phyloP scores from a whole-genome alignment of 73 alveolate species.

The Tetrahymena borealis region DNA sequence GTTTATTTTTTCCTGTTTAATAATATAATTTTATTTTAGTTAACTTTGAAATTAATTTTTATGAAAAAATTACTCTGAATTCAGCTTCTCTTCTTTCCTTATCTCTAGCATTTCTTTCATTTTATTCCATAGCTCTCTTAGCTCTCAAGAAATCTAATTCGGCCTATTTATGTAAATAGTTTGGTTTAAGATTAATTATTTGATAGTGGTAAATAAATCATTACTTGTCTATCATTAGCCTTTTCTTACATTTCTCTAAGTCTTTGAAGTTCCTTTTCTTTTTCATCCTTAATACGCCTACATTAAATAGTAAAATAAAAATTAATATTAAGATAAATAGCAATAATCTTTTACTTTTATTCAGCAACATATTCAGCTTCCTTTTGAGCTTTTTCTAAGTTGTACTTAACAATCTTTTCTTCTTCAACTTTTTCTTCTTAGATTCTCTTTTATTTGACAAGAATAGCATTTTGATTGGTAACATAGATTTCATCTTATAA shows the following conservation, averaged over 20 bases:
- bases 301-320: not conserved
- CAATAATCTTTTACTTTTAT: constrained; percentile 6
- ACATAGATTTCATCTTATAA: constrained; percentile 68
- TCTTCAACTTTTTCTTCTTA: constrained; percentile 76
- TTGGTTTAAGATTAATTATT: not conserved
- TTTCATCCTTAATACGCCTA: constrained; percentile 69
- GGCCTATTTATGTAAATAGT: constrained; percentile 35
- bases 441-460: constrained; percentile 58
- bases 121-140: constrained; percentile 80
- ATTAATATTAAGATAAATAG: not conserved
- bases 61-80: constrained; percentile 42
- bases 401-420: constrained; percentile 64
- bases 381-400: constrained; percentile 65
- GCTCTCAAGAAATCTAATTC: constrained; percentile 88
- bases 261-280: constrained; percentile 81
- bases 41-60: not conserved
- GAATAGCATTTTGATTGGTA: constrained; percentile 61
- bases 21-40: not conserved
- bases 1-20: constrained; percentile 21
- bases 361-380: constrained; percentile 75
- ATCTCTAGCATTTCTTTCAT: constrained; percentile 78
- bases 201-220: not conserved
- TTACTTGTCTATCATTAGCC: constrained; percentile 60
- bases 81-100: constrained; percentile 77
- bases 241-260: constrained; percentile 85